A percentile compares a stretch with the other conserved stretches of the same genome.
phyloP scores from a whole-genome alignment of 352 stramenopile genomes.

The Pythium dissimile region DNA sequence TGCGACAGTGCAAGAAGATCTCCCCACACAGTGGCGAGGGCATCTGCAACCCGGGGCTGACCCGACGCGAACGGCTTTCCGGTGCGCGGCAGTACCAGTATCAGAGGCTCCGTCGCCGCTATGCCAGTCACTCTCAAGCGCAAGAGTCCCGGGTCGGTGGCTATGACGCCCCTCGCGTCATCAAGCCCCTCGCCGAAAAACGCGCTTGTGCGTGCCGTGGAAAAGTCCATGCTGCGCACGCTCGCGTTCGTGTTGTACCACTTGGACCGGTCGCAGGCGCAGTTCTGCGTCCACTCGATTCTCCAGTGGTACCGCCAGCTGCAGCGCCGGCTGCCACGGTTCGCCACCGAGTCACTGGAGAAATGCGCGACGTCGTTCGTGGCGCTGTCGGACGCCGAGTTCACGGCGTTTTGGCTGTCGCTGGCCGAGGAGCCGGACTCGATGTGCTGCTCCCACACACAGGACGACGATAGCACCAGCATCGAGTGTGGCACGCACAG shows the following conservation, averaged over 20 bases:
- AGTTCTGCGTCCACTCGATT: constrained; percentile 54
- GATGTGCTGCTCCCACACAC: not conserved
- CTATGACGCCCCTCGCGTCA: constrained; percentile 5
- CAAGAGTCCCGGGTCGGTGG: constrained; percentile 7
- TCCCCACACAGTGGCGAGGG: no score
- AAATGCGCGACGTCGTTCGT: constrained; percentile 55
- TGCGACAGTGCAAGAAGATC: no score
- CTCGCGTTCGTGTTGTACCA: constrained; percentile 72
- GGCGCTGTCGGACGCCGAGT: constrained; percentile 58
- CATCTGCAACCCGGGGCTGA: not conserved
- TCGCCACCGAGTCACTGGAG: constrained; percentile 33
- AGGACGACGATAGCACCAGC: not conserved
- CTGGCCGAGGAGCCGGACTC: constrained; percentile 36
- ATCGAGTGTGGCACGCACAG: not conserved
- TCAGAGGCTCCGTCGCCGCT: not conserved
- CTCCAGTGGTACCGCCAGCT: constrained; percentile 61
- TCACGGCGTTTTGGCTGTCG: constrained; percentile 63
- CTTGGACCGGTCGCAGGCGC: constrained; percentile 46
- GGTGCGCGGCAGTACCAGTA: no score
- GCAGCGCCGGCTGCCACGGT: constrained; percentile 47
- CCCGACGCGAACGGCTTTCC: no score
- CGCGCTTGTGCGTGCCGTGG: constrained; percentile 50
- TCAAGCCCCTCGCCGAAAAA: no score
- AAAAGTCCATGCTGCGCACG: constrained; percentile 57
- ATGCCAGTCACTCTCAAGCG: constrained; percentile 13